phyloP scores from a whole-genome alignment of 2,329 filamentous ascomycete genomes.

The Pleomassaria siparia region DNA sequence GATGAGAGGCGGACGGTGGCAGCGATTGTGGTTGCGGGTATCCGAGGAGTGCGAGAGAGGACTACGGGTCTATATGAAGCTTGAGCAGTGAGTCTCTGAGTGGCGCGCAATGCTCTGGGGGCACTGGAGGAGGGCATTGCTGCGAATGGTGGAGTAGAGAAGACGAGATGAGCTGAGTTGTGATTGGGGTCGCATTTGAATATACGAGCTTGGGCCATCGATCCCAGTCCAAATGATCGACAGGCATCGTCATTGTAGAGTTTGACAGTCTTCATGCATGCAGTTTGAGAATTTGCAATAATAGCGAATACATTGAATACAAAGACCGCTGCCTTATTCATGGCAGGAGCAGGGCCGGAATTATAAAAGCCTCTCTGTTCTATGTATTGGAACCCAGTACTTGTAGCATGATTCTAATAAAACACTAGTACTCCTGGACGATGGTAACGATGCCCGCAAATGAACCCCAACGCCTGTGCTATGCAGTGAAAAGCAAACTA shows the following conservation, averaged over 20 bases:
- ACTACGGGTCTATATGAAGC: constrained; percentile 1
- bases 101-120: constrained; percentile 1
- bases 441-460: too few species aligned
- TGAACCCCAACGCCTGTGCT: constrained; percentile 32
- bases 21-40: not conserved
- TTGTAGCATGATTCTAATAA: too few species aligned
- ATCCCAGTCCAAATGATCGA: not conserved
- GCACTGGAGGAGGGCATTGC: constrained; percentile 6
- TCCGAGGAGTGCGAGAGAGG: not conserved
- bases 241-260: not conserved
- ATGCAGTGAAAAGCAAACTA: constrained; percentile 29
- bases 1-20: constrained; percentile 1
- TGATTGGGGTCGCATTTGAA: constrained; percentile 12
- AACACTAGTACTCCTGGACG: not conserved
- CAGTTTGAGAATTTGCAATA: too few species aligned
- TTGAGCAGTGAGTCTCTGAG: not conserved
- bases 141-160: not conserved
- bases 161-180: not conserved
- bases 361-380: too few species aligned
- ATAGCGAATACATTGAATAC: too few species aligned
- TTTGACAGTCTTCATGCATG: too few species aligned
- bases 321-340: too few species aligned
- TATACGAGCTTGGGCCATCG: constrained; percentile 10
- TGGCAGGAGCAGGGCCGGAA: too few species aligned
- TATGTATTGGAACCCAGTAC: too few species aligned